These are phyloP conservation scores for Quercus aquifolioides DNA, from an alignment of 306 rosid species.

Conservation along the genomic window DNA sequence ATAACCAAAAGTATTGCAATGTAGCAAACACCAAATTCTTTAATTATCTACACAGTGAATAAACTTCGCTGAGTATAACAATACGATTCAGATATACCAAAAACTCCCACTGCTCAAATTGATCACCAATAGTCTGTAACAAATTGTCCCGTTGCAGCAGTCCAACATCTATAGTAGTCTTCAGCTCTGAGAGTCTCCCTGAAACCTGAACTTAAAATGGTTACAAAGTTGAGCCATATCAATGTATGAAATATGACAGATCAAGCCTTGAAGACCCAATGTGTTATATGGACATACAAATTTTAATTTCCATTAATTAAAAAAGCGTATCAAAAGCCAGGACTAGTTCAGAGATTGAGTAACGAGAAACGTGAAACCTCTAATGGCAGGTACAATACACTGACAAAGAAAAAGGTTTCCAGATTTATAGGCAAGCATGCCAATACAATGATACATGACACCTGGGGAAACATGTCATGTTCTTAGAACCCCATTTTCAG, in stretches of 20 bases:
- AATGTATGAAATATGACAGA: not conserved
- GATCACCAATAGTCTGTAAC: conserved; percentile 66
- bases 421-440: not conserved
- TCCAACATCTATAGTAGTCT: conserved; percentile 84
- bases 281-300: not conserved
- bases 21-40: not conserved
- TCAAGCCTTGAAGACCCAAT: not conserved
- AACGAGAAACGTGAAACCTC: not conserved
- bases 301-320: not conserved
- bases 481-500: not conserved
- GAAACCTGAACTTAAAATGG: conserved; percentile 57
- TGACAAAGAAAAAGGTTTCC: not conserved
- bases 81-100: conserved; percentile 44
- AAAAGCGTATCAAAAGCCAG: not conserved
- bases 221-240: conserved; percentile 2
- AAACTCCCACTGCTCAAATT: conserved; percentile 77
- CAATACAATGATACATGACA: not conserved
- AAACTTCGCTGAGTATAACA: not conserved
- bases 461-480: not conserved
- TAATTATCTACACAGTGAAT: conserved; percentile 7
- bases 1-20: conserved; percentile 21
- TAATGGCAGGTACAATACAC: not conserved
- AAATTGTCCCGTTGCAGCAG: conserved; percentile 59
- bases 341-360: not conserved
- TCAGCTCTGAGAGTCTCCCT: conserved; percentile 71